phyloP scores from a whole-genome alignment of 108 stramenopile genomes.

The Nitzschia sp. region DNA sequence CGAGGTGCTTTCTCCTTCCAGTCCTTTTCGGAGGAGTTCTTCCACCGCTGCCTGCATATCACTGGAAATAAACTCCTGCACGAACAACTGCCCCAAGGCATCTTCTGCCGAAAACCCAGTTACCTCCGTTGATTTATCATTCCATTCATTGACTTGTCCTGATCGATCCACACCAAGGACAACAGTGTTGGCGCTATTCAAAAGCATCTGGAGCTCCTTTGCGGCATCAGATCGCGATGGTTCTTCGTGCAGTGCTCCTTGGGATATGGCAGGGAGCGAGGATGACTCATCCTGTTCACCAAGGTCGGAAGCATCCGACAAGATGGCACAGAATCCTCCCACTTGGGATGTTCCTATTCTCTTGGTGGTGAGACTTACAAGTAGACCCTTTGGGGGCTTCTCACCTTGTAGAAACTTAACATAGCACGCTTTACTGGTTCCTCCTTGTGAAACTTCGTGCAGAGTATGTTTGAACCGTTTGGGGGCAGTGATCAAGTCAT shows the following conservation, averaged over 20 bases:
- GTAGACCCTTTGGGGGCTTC: neutral
- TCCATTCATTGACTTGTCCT: constrained; percentile 68
- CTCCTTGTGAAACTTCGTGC: neutral
- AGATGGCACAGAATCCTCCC: neutral
- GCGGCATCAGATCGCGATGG: constrained; percentile 8
- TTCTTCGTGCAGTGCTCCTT: neutral
- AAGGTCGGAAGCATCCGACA: constrained; percentile 14
- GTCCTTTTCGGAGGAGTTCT: constrained; percentile 36
- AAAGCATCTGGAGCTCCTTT: constrained; percentile 39
- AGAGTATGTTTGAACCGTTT: too few relatives aligned
- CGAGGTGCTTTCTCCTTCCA: constrained; percentile 43
- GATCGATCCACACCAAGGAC: constrained; percentile 62
- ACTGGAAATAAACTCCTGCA: constrained; percentile 37
- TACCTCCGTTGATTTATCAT: constrained; percentile 42
- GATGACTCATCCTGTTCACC: constrained; percentile 10
- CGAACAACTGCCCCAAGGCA: constrained; percentile 43
- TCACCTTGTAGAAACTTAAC: neutral
- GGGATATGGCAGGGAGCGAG: neutral
- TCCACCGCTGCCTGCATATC: constrained; percentile 27
- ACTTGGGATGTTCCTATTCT: neutral
- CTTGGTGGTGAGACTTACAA: neutral
- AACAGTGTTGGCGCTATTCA: constrained; percentile 58
- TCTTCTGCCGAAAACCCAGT: constrained; percentile 52
- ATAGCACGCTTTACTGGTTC: neutral
- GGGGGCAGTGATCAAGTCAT: too few relatives aligned